Conservation (phyloP, 768 basidiomycete genomes). For the Naganishia onofrii region DNA sequence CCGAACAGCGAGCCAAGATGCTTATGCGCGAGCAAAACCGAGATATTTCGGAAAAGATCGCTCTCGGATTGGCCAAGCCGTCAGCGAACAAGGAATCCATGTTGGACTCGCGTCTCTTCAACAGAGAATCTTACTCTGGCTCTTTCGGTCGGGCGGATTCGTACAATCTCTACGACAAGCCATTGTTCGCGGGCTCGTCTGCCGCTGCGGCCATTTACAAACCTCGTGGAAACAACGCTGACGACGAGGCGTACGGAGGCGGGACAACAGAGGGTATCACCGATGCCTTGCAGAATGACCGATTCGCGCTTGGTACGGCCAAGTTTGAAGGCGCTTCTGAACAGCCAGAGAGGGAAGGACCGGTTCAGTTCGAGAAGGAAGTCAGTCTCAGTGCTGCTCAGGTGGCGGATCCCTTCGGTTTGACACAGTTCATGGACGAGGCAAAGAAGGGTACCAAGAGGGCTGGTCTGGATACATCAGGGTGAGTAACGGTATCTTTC, state of each 20-base stretch:
- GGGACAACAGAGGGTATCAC: conserved; percentile 94
- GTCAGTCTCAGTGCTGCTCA: conserved; percentile 44
- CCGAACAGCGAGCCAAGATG: conserved; percentile 92
- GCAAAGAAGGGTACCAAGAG: conserved; percentile 93
- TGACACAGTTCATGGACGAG: conserved; percentile 95
- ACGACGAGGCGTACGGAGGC: conserved; percentile 88
- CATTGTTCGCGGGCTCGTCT: conserved; percentile 91
- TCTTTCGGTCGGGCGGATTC: conserved; percentile 86
- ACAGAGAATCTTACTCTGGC: conserved; percentile 79
- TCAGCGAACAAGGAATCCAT: conserved; percentile 93
- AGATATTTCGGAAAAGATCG: conserved; percentile 98
- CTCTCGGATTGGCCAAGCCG: conserved; percentile 94
- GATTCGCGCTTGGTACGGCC: conserved; percentile 83
- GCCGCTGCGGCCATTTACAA: conserved; percentile 99
- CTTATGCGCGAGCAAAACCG: conserved; percentile 91
- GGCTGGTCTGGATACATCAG: conserved; percentile 46
- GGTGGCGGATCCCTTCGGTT: conserved; percentile 83
- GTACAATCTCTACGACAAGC: conserved; percentile 92
- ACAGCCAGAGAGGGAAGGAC: conserved; percentile 67
- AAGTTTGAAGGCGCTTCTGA: conserved; percentile 90
- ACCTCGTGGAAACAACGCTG: conserved; percentile 82
- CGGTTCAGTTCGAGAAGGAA: conserved; percentile 98
- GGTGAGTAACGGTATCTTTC: conserved; percentile 24
- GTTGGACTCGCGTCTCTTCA: conserved; percentile 95
- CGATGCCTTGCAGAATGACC: conserved; percentile 84